A percentile compares a stretch with the other conserved stretches of the same genome.
phyloP scores from a whole-genome alignment of 2,329 filamentous ascomycete genomes.

The Trichoderma koningii region DNA sequence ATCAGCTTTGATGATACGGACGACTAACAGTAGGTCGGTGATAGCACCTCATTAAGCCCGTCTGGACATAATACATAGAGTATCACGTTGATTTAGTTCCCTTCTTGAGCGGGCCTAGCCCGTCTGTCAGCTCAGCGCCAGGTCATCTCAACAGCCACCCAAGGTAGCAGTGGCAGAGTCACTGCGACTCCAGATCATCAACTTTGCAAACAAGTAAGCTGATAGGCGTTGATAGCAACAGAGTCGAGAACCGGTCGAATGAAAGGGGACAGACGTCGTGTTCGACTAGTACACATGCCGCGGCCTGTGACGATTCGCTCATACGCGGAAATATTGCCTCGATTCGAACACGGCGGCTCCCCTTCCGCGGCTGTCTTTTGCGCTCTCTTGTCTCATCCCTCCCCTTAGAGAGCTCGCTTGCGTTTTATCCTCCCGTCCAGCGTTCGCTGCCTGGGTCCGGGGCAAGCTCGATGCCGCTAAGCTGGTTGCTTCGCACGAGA shows the following conservation, averaged over 20 bases:
- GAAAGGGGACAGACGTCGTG: background rate
- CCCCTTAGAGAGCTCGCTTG: background rate
- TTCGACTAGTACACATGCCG: background rate
- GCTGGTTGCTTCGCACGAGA: background rate
- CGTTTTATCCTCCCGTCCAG: background rate
- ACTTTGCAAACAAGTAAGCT: conserved; percentile 4
- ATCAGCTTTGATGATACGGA: background rate
- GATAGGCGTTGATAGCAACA: conserved; percentile 1
- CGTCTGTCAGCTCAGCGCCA: conserved; percentile 11
- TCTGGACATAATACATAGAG: background rate
- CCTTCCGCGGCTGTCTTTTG: background rate
- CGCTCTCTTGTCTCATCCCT: background rate
- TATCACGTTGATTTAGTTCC: background rate
- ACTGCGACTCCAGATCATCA: background rate
- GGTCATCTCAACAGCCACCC: background rate
- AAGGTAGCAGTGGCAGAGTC: background rate
- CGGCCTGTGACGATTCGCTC: background rate
- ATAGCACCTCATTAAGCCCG: background rate
- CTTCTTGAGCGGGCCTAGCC: conserved; percentile 17
- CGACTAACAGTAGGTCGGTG: background rate
- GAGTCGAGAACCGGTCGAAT: background rate
- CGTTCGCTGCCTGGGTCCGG: background rate
- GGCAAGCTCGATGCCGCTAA: conserved; percentile 2
- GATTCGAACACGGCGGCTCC: background rate
- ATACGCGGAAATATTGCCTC: background rate